Conservation (phyloP, 495 filamentous ascomycete genomes). For the Trichoderma asperelloides region DNA sequence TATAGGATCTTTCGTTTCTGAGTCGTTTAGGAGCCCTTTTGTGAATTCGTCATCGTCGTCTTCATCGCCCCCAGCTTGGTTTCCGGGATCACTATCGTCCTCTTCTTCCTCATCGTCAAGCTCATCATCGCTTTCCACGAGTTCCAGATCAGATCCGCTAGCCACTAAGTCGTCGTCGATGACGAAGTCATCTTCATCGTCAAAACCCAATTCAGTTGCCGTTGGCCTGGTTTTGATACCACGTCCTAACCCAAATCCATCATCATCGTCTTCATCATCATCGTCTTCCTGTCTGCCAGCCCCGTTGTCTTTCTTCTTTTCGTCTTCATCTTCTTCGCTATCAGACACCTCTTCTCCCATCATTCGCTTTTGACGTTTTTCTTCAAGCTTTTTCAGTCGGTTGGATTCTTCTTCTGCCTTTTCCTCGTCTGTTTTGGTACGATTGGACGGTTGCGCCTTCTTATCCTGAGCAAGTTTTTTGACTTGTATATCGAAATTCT, state of each 20-base stretch:
- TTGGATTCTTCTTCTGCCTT: constrained; percentile 64
- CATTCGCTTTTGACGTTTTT: constrained; percentile 65
- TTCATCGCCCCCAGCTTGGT: constrained; percentile 13
- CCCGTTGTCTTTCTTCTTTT: constrained; percentile 16
- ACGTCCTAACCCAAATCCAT: constrained; percentile 46
- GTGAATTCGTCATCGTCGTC: constrained; percentile 60
- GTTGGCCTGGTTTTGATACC: constrained; percentile 41
- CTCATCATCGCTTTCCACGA: constrained; percentile 45
- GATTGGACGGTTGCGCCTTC: constrained; percentile 72
- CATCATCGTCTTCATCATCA: constrained; percentile 36
- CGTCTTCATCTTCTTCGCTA: constrained; percentile 31
- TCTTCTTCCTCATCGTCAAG: constrained; percentile 43
- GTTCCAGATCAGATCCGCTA: constrained; percentile 54
- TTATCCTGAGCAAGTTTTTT: constrained; percentile 75
- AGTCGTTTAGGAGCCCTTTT: constrained; percentile 49
- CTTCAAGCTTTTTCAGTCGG: constrained; percentile 69
- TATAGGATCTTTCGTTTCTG: constrained; percentile 37
- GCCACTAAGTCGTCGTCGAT: constrained; percentile 81
- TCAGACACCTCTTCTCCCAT: constrained; percentile 50
- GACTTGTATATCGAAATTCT: constrained; percentile 75
- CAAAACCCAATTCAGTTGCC: constrained; percentile 48
- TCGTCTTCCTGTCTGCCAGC: constrained; percentile 14
- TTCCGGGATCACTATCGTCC: constrained; percentile 30
- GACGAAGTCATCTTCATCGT: constrained; percentile 86
- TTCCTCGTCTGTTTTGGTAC: constrained; percentile 88